Evolutionary conservation across 2,329 filamentous ascomycete species (phyloP).

Genomic region (Scedosporium boydii): DNA sequence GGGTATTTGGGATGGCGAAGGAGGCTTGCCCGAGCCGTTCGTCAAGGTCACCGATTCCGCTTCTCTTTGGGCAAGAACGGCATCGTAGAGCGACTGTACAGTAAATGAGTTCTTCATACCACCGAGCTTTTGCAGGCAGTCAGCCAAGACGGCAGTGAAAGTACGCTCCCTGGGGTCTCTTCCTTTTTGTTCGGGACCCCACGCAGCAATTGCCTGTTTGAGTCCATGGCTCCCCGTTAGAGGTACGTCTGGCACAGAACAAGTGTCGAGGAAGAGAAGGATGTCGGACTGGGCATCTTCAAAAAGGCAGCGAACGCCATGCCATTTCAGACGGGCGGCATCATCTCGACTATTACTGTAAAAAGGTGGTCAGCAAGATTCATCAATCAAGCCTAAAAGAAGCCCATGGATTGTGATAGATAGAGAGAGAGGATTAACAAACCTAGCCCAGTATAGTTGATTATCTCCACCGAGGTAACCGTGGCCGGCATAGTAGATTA

Average conservation of each 20-base stretch:
- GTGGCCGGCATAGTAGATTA: slow-evolving; percentile 56
- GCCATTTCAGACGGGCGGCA: slow-evolving; percentile 54
- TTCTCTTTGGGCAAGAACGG: slow-evolving; percentile 36
- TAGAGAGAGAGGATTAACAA: slow-evolving; percentile 23
- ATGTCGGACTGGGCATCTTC: slow-evolving; percentile 56
- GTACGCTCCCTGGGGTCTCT: slow-evolving; percentile 38
- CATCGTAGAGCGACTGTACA: slow-evolving; percentile 46
- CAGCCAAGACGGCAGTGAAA: slow-evolving; percentile 48
- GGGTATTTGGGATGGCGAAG: slow-evolving; percentile 29
- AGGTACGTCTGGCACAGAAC: slow-evolving; percentile 41
- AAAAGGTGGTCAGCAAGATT: slow-evolving; percentile 13
- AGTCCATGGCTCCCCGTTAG: slow-evolving; percentile 42
- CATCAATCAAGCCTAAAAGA: slow-evolving; percentile 1
- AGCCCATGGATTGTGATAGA: slow-evolving; percentile 7
- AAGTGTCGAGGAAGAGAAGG: slow-evolving; percentile 53
- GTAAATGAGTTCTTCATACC: slow-evolving; percentile 40
- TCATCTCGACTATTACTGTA: slow-evolving; percentile 46
- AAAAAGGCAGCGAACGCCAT: slow-evolving; percentile 50
- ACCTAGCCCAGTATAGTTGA: slow-evolving; percentile 60
- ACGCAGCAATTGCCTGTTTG: slow-evolving; percentile 56
- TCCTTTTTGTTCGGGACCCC: slow-evolving; percentile 37
- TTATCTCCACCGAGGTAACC: slow-evolving; percentile 49
- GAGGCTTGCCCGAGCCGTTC: slow-evolving; percentile 32
- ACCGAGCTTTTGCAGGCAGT: slow-evolving; percentile 45
- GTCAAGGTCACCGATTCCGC: slow-evolving; percentile 34